These are phyloP conservation scores for Trypanosoma platydactyli DNA, from an alignment of 208 protist genomes.

Conservation along the genomic window DNA sequence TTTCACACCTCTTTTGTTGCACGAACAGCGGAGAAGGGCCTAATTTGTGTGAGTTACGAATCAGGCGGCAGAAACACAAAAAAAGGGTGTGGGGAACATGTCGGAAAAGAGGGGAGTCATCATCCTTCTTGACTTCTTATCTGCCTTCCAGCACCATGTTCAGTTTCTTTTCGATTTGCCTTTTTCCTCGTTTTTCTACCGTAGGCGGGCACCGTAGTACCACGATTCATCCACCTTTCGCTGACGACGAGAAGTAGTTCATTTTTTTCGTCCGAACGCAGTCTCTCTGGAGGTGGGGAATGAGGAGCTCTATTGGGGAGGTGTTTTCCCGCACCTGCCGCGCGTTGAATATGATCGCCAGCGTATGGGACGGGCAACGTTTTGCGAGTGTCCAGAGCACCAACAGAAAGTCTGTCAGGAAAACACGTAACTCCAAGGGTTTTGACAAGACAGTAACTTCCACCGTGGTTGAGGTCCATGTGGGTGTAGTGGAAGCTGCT, in stretches of 20 bases:
- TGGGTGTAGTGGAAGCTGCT: slow-evolving; percentile 12
- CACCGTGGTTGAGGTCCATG: slow-evolving; percentile 59
- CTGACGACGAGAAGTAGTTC: not conserved
- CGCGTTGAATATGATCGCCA: slow-evolving; percentile 40
- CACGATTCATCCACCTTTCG: not conserved
- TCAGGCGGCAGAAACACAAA: too few relatives aligned
- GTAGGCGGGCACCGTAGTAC: not conserved
- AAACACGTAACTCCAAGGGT: slow-evolving; percentile 42
- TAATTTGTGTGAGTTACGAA: too few relatives aligned
- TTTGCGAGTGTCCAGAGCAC: slow-evolving; percentile 42
- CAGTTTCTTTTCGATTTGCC: not conserved
- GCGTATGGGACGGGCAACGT: slow-evolving; percentile 35
- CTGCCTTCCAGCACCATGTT: too few relatives aligned
- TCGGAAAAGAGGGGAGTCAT: too few relatives aligned
- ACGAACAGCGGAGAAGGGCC: too few relatives aligned
- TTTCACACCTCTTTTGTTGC: too few relatives aligned
- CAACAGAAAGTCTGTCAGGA: slow-evolving; percentile 70
- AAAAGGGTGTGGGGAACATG: too few relatives aligned
- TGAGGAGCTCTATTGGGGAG: slow-evolving; percentile 45
- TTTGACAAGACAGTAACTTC: slow-evolving; percentile 53
- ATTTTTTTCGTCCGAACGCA: slow-evolving; percentile 7
- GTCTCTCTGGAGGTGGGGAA: slow-evolving; percentile 60
- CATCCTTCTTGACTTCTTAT: too few relatives aligned
- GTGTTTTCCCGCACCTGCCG: slow-evolving; percentile 22
- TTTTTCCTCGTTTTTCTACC: not conserved